These are phyloP conservation scores for Boletus rubroflammeus DNA, from an alignment of 768 basidiomycete species.

Conservation along the genomic window DNA sequence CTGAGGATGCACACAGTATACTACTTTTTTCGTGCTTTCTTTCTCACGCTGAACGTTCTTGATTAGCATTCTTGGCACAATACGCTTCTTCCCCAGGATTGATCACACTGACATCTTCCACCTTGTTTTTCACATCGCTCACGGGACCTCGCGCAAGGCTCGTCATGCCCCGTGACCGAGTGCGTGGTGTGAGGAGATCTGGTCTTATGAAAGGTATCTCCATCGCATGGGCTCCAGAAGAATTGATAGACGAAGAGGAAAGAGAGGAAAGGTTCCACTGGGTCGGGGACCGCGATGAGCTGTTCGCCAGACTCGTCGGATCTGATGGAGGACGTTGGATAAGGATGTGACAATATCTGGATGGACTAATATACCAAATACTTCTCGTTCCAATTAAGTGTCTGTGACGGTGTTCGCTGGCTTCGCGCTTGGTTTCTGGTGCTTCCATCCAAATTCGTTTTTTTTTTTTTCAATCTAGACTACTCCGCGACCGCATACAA, in stretches of 20 bases:
- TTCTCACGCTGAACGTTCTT: not conserved
- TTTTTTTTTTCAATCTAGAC: not conserved
- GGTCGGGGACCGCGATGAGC: conserved; percentile 60
- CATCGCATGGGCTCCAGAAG: conserved; percentile 40
- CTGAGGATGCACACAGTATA: conserved; percentile 36
- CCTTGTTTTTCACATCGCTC: conserved; percentile 55
- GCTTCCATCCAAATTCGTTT: conserved; percentile 3
- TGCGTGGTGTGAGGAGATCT: conserved; percentile 57
- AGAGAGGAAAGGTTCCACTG: conserved; percentile 55
- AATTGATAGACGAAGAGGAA: conserved; percentile 29
- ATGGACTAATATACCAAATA: conserved; percentile 5
- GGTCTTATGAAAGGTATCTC: conserved; percentile 51
- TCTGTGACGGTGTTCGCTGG: not conserved
- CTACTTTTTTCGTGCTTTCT: not conserved
- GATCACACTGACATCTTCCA: conserved; percentile 50
- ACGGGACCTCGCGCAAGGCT: conserved; percentile 44
- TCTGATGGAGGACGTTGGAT: conserved; percentile 48
- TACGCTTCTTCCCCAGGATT: conserved; percentile 52
- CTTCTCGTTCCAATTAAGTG: conserved; percentile 12
- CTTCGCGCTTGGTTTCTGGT: conserved; percentile 24
- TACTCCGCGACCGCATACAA: conserved; percentile 7
- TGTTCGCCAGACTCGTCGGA: conserved; percentile 62
- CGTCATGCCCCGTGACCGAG: conserved; percentile 40
- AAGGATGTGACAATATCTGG: conserved; percentile 33
- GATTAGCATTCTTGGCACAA: conserved; percentile 59